These are phyloP conservation scores for Hyaloraphidium curvatum DNA, from an alignment of 192 early-diverging fungal genomes.

Conservation along the genomic window DNA sequence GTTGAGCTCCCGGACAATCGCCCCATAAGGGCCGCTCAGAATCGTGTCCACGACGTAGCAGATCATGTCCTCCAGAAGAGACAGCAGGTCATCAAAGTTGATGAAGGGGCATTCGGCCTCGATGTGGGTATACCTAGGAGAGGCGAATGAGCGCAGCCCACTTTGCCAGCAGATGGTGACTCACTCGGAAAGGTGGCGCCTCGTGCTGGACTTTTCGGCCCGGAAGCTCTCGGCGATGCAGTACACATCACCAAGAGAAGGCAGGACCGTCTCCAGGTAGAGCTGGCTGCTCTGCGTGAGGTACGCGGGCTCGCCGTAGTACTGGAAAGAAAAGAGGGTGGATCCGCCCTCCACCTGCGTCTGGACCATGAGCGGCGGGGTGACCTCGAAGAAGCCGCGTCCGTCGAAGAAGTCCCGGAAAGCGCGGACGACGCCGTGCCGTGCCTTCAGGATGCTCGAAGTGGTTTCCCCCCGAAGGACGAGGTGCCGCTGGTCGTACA, in stretches of 20 bases:
- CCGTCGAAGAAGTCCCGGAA: constrained; percentile 91
- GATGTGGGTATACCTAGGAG: constrained; percentile 60
- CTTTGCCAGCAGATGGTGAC: neutral
- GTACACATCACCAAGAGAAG: constrained; percentile 89
- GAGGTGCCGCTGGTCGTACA: constrained; percentile 87
- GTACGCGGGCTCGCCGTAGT: constrained; percentile 92
- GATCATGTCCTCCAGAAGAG: constrained; percentile 67
- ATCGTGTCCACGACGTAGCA: constrained; percentile 49
- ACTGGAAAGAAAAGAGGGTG: constrained; percentile 85
- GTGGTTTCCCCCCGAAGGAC: constrained; percentile 85
- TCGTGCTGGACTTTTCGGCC: constrained; percentile 92
- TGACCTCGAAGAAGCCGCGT: constrained; percentile 66
- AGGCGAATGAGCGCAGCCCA: neutral
- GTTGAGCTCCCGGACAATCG: constrained; percentile 76
- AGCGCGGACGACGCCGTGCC: constrained; percentile 65
- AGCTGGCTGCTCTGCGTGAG: constrained; percentile 97
- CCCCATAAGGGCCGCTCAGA: constrained; percentile 50
- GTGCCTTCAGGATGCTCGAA: constrained; percentile 67
- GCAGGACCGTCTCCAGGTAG: constrained; percentile 89
- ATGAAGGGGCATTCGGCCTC: constrained; percentile 95
- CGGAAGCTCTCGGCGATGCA: constrained; percentile 92
- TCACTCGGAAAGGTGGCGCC: constrained; percentile 79
- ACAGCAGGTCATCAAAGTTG: constrained; percentile 72
- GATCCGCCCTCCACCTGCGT: constrained; percentile 97
- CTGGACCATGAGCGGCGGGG: constrained; percentile 97